These are phyloP conservation scores for Neospora caninum DNA, from an alignment of 169 alveolate genomes.

Conservation along the genomic window DNA sequence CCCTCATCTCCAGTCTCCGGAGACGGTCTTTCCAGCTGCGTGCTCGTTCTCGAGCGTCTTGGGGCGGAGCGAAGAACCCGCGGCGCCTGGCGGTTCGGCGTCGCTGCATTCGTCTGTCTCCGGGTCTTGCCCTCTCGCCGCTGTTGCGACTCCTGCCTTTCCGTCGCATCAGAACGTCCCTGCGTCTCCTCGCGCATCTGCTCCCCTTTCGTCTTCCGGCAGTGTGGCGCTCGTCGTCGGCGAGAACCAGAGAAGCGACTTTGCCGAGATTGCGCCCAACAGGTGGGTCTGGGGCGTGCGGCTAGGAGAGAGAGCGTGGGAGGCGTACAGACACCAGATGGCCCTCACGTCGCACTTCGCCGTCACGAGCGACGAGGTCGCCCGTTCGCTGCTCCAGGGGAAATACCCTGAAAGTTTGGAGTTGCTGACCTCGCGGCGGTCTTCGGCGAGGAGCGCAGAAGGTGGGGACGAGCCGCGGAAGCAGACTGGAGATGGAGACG, in stretches of 20 bases:
- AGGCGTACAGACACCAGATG: conserved; percentile 10
- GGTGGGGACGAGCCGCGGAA: neutral
- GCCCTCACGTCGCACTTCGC: conserved; percentile 19
- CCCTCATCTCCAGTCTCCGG: neutral
- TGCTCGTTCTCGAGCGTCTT: no score
- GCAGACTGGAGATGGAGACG: neutral
- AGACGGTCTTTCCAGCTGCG: neutral
- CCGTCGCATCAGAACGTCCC: neutral
- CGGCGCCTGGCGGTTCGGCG: no score
- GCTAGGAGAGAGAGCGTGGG: neutral
- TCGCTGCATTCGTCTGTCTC: neutral
- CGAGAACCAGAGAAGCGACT: neutral
- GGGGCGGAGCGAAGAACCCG: no score
- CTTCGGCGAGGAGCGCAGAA: neutral
- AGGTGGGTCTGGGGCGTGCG: conserved; percentile 3
- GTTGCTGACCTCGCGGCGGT: neutral
- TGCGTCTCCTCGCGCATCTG: neutral
- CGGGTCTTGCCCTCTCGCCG: neutral
- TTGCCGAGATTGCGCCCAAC: conserved; percentile 6
- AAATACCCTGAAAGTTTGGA: neutral
- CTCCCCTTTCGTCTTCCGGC: neutral
- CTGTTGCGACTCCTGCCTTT: no score
- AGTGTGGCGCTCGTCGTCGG: neutral
- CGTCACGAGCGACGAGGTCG: conserved; percentile 21
- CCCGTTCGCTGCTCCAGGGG: conserved; percentile 6